phyloP scores from a whole-genome alignment of 2,329 filamentous ascomycete species.

The Claviceps citrina region DNA sequence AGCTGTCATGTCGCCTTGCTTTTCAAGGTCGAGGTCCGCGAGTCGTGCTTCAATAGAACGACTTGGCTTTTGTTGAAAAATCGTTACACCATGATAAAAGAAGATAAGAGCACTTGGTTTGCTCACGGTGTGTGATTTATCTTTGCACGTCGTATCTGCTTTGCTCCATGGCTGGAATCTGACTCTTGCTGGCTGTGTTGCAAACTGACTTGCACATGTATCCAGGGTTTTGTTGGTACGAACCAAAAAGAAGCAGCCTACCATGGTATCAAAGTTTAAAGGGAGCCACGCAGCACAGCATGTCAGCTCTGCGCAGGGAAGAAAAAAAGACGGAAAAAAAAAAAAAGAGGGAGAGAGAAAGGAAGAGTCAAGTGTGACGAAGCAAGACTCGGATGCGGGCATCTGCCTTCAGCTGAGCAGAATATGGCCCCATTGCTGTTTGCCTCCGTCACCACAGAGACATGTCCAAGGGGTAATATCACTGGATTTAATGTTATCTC shows the following conservation, averaged over 20 bases:
- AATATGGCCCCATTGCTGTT: constrained; percentile 2
- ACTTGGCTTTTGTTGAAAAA: no score
- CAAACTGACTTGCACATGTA: neutral
- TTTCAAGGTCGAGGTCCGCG: neutral
- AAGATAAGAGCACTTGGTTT: no score
- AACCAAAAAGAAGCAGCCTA: constrained; percentile 3
- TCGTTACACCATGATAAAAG: no score
- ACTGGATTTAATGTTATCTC: no score
- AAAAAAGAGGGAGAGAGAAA: constrained; percentile 16
- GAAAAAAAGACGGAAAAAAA: constrained; percentile 23
- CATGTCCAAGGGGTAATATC: no score
- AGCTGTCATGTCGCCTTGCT: no score
- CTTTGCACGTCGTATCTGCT: no score
- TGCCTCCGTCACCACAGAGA: constrained; percentile 21
- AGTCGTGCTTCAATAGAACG: neutral
- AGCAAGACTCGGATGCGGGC: constrained; percentile 22
- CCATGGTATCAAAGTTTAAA: no score
- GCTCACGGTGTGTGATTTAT: no score
- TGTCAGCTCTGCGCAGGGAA: constrained; percentile 20
- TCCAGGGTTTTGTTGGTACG: neutral
- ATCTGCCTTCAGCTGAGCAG: no score
- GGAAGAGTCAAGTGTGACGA: constrained; percentile 32
- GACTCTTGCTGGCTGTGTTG: no score
- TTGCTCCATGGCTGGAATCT: no score
- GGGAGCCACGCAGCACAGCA: constrained; percentile 22